Base-by-base conservation (phyloP, 345 rosid genomes). In the Leavenworthia alabamica region DNA sequence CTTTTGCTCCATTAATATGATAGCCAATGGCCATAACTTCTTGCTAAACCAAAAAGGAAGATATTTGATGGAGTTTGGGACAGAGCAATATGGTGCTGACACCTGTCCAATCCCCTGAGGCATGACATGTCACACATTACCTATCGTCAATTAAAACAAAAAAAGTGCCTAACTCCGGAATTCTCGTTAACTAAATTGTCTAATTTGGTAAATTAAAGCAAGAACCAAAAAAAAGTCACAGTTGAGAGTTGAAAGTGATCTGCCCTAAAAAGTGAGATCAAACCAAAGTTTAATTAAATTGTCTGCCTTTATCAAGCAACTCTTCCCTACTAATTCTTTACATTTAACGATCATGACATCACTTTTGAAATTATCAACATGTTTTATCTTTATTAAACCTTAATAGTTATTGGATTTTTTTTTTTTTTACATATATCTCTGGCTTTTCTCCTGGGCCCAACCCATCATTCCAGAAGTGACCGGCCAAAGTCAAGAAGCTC, bases 401-500 rank as follows among this genome's bases (percentile, higher is more conserved):
- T n/a, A 39, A 51, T 47, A 40, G 29, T 54, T 19, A 54, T 5
- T 20, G 26, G 35, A n/a, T 9, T 28, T 17, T 28, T 27, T 7
- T 24, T 52, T 1, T 10, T 40, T 1, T 9, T 8, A n/a, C 22
- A 20, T 20, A 1, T 20, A 36, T 43, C 36, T 20, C 52, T 56
- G 40, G 48, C 60, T 48, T 41, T 64, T 32, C 54, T 24, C 47
- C 24, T 71, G 43, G 70, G 56, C 68, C 70, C 64, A 40, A 56
- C 42, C 70, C 69, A 71, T 71, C 60, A 57, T 64, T 57, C 55
- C 45, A 64, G 65, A 63, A 41, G 56, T 64, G 75, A 71, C 75
- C 62, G 40, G 41, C 15, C 13, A 71, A 71, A 64, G 71, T 57
- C 61, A 71, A 71, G 71, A 71, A 56, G 2, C 60, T 42, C 59